Base-by-base conservation (phyloP, 371 early-diverging fungal genomes). In the Mortierella sp. region DNA sequence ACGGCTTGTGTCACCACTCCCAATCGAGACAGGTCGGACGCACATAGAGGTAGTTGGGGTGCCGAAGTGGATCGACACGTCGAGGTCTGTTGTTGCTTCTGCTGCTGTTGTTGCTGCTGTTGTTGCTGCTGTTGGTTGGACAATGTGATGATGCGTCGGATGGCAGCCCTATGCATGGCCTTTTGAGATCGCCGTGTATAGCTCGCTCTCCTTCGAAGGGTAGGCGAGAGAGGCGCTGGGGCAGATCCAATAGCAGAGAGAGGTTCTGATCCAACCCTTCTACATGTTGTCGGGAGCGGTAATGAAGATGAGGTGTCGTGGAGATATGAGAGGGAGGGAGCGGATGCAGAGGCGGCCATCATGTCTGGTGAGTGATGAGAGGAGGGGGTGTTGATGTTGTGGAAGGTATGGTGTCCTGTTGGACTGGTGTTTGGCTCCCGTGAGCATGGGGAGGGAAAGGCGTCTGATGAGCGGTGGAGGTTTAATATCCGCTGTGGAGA, bases 1-100 rank as follows among this genome's bases (percentile, higher is more conserved):
- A 80, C 38, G 12, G 81, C 78, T 51, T 80, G 75, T 70, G 78
- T 78, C 18, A 72, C 78, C 38, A 70, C 60, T 27, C 78, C 78
- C 43, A 75, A 55, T 38, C 68, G 70, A n/a, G 80, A 72, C 1
- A 60, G 46, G 12, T 72, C 4, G 32, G 72, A 55, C 11, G 48
- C 21, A 41, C 55, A 38, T 29, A 58, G 70, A 16, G 56, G 18
- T 10, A 35, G 18, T 48, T 41, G 75, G 27, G 68, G 27, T 29
- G 65, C 65, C 24, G 54, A 68, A 11, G 44, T 32, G 35, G 43
- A 55, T 74, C 38, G 32, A 54, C 43, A 46, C 11, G 38, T 10
- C n/a, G 55, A 32, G 55, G 51, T 51, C 0, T 21, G 51, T 21
- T 51, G 51, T 21, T 35, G 63, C 24, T 16, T 65, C 18, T 56